Evolutionary conservation across 352 stramenopile genomes (phyloP).

Genomic region (Pythium apleroticum): DNA sequence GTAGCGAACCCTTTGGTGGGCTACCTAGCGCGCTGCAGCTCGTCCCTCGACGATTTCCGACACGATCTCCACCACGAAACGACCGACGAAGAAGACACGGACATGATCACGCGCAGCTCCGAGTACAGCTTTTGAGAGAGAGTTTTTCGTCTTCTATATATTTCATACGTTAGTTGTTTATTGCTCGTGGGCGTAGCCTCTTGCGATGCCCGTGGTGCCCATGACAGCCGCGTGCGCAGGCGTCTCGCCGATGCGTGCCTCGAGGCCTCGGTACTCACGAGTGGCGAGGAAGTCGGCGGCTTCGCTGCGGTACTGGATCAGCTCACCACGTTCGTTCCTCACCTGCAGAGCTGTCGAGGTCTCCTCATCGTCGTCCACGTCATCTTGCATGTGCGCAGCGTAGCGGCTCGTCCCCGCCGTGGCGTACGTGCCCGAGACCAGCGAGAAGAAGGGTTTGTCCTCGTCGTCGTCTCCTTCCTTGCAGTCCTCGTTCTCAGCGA

Average conservation of each 20-base stretch:
- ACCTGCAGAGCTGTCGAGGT: conserved; percentile 48
- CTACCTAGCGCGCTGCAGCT: conserved; percentile 16
- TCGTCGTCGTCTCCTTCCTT: conserved; percentile 31
- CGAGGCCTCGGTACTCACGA: conserved; percentile 76
- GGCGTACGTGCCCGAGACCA: conserved; percentile 78
- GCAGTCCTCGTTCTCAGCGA: conserved; percentile 28
- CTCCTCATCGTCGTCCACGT: conserved; percentile 25
- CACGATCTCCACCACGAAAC: conserved; percentile 27
- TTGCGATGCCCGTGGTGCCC: conserved; percentile 72
- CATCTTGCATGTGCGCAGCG: conserved; percentile 16
- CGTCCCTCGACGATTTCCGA: conserved; percentile 31
- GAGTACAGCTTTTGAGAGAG: conserved; percentile 27
- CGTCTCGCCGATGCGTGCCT: conserved; percentile 81
- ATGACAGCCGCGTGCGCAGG: conserved; percentile 72
- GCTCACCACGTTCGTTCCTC: conserved; percentile 52
- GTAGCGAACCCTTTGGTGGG: background rate
- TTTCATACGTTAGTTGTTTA: conserved; percentile 5
- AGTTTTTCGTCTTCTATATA: background rate
- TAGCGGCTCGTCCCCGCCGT: conserved; percentile 29
- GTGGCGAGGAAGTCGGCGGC: conserved; percentile 69
- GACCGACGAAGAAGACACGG: conserved; percentile 15
- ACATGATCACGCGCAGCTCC: conserved; percentile 25
- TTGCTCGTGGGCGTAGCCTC: conserved; percentile 70
- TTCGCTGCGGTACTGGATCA: conserved; percentile 69
- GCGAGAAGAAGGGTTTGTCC: conserved; percentile 83